Percentiles rank a stretch among this genome's conserved stretches.
These are phyloP conservation scores for Teunomyces pallodes DNA, from an alignment of 805 yeast genomes.

Conservation along the genomic window DNA sequence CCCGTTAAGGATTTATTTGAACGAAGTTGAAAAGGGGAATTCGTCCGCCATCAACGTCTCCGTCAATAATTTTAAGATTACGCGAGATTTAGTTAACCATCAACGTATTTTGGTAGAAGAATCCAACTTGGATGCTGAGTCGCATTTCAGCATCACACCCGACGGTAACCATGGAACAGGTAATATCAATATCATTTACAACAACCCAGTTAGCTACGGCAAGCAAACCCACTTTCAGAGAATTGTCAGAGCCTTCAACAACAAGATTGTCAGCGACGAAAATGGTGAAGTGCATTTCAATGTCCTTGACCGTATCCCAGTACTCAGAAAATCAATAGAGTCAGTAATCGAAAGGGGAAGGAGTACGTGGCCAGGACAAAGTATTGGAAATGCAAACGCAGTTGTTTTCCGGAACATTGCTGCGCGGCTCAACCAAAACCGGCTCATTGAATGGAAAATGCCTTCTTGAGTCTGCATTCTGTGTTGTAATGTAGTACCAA, in stretches of 20 bases:
- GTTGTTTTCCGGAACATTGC: background rate
- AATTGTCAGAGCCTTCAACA: constrained; percentile 32
- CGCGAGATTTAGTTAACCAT: constrained; percentile 16
- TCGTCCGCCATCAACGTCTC: constrained; percentile 15
- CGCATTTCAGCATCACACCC: constrained; percentile 42
- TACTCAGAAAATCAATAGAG: background rate
- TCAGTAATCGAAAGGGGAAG: no score
- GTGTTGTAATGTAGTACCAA: constrained; percentile 56
- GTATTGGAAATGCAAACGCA: no score
- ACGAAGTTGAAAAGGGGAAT: background rate
- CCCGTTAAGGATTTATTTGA: background rate
- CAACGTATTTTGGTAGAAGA: constrained; percentile 19
- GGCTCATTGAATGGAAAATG: constrained; percentile 91
- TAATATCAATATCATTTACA: constrained; percentile 22
- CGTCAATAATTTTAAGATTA: constrained; percentile 18
- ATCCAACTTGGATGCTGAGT: constrained; percentile 44
- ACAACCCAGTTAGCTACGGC: background rate
- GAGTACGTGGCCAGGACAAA: no score
- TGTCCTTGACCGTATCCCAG: background rate
- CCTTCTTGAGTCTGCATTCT: constrained; percentile 28
- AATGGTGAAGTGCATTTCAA: background rate
- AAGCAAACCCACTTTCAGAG: constrained; percentile 21
- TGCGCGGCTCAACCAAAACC: constrained; percentile 68
- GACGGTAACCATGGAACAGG: constrained; percentile 49
- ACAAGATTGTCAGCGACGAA: constrained; percentile 21